Evolutionary conservation across 352 stramenopile genomes (phyloP), one percentile per base, ranked within the genome.

Genomic region (Pythium scleroteichum): DNA sequence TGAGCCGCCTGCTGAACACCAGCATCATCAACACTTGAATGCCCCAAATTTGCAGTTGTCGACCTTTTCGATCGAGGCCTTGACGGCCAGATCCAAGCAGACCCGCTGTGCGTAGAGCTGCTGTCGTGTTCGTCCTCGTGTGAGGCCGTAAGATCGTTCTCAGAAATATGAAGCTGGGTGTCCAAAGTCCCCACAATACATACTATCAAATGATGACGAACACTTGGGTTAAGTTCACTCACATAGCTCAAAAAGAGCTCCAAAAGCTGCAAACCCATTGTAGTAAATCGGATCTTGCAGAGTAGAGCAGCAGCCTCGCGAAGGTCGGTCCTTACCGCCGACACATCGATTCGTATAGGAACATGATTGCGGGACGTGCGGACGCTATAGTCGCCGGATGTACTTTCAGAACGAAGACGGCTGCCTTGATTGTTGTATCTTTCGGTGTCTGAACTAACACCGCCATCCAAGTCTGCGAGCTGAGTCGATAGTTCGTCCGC

Each of bases 221-320:
- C 69, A 10, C 69, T 68, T 6, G 51, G 51, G 12, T 68, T 73
- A 6, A 94, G 35, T 16, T 88, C 68, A 13, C 56, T 46, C 20
- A 82, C 70, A 40, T 92, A 92, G 56, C 78, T 88, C 27, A 81
- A 70, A 33, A 95, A 63, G 20, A 92, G 63, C 19, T 87, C 75
- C 6, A 95, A 38, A 10, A 93, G 55, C 44, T 94, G 74, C 17
- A 92, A 65, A 9, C 85, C 86, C 68, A 92, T 87, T 3, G 59
- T 64, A n/a, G 89, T 74, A 54, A 92, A 95, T 17, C 64, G 73
- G 14, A 71, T 88, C 66, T 89, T 90, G 41, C 75, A 83, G 10
- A 93, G 45, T 47, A 87, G 27, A 8, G 64, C 57, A 19, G 68
- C 57, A 17, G 61, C 71, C 8, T 82, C 73, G 3, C 61, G 71